Conservation (phyloP, 2,329 filamentous ascomycete species). For the Diaporthe sp. region DNA sequence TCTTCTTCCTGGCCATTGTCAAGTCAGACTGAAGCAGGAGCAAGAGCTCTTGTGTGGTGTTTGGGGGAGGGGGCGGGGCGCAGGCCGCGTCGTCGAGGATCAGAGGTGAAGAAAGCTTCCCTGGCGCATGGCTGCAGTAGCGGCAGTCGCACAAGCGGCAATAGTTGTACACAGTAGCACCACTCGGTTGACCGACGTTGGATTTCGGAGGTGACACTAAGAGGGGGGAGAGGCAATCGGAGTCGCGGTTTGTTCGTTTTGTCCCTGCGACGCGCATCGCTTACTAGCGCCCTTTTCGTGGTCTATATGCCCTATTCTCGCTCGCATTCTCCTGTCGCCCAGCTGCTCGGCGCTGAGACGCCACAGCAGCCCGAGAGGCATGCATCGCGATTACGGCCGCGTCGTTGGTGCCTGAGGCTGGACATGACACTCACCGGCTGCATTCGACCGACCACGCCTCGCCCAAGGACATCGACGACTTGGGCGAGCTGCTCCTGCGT, state of each 20-base stretch:
- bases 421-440: background rate
- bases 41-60: background rate
- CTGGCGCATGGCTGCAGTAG: slow-evolving; percentile 5
- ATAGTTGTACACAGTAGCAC: background rate
- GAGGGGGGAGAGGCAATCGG: background rate
- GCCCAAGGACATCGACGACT: too few relatives aligned
- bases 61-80: background rate
- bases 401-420: background rate
- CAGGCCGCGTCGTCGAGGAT: background rate
- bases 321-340: slow-evolving; percentile 22
- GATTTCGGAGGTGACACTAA: background rate
- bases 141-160: background rate
- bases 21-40: background rate
- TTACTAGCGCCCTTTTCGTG: background rate
- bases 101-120: background rate
- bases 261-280: background rate
- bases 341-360: slow-evolving; percentile 6
- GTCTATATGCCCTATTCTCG: background rate
- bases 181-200: slow-evolving; percentile 20
- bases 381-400: background rate
- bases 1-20: slow-evolving; percentile 60
- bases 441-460: background rate
- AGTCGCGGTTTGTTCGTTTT: slow-evolving; percentile 8
- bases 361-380: background rate
- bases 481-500: too few relatives aligned